phyloP scores from a whole-genome alignment of 306 rosid species.

The Hippophae gyantsensis region DNA sequence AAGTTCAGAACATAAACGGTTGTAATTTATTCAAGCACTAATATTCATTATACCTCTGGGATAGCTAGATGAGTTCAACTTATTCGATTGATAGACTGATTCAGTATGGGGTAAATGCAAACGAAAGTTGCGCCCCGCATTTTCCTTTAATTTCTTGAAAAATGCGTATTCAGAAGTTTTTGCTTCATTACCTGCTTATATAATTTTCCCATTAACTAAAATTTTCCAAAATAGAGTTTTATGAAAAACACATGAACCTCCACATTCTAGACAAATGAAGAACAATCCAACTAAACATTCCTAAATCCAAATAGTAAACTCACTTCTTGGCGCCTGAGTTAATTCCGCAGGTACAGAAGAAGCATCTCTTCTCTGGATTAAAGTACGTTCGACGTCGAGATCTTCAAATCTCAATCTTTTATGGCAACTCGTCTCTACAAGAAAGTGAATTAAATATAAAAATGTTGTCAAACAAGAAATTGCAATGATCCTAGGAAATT shows the following conservation, averaged over 20 bases:
- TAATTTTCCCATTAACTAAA: not conserved
- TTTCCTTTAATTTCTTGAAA: slow-evolving; percentile 66
- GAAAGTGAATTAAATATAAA: not conserved
- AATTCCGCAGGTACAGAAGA: slow-evolving; percentile 17
- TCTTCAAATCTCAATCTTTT: slow-evolving; percentile 23
- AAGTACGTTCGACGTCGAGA: slow-evolving; percentile 17
- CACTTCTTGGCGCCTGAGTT: slow-evolving; percentile 12
- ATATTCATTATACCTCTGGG: slow-evolving; percentile 32
- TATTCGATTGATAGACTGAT: slow-evolving; percentile 13
- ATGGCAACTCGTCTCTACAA: slow-evolving; percentile 7
- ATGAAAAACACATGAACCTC: not conserved
- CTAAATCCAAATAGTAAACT: slow-evolving; percentile 12
- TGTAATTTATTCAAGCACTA: not conserved
- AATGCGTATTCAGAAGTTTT: slow-evolving; percentile 87
- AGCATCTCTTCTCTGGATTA: slow-evolving; percentile 4
- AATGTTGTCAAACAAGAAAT: not conserved
- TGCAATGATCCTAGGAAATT: not conserved
- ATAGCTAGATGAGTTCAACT: slow-evolving; percentile 22
- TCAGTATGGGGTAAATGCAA: slow-evolving; percentile 22
- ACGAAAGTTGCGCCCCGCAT: slow-evolving; percentile 25
- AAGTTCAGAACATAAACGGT: not conserved
- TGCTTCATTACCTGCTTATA: slow-evolving; percentile 31
- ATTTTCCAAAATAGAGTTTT: not conserved
- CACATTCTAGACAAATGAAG: too few species aligned
- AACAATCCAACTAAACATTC: not conserved